Evolutionary conservation across 2,329 filamentous ascomycete genomes (phyloP), one percentile per base, ranked within the genome.

Genomic region (Emmonsiellopsis sp.): DNA sequence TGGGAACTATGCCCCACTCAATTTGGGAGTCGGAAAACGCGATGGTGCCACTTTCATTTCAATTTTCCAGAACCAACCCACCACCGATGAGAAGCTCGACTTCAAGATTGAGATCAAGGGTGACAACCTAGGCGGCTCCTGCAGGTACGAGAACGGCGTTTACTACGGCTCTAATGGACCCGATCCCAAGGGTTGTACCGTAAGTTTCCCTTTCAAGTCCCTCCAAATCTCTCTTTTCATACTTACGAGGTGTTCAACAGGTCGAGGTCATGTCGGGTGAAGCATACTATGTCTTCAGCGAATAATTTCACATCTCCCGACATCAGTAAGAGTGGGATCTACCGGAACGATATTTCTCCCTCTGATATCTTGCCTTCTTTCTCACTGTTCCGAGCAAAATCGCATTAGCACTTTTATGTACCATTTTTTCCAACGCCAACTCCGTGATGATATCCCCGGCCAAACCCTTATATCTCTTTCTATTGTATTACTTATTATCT

Each of bases 1-100:
- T 54, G 84, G 93, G 60, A 96, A 98, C 81, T 95, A 81, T 79
- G 85, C 93, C 47, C 91, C 93, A 32, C 74, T 89, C 63, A 92
- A 91, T 74, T 75, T 95, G 51, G 92, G 92, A 69, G 84, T 90
- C 56, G 89, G 91, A 57, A 81, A 82, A 70, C 81, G 78, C 67
- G 70, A 78, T 63, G 83, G 86, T 65, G 74, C 72, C 58, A 93
- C 86, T 42, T 97, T 82, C 76, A 74, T 95, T 56, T 89, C 88
- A 49, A 82, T 96, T 70, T 89, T 92, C 79, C 83, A 84, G 67
- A 96, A 97, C 76, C 65, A 73, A 57, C 89, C 90, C 5, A 94
- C 87, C 53, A 89, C 82, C 62, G 68, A 71, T 15, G 83, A 82
- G 38, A 71, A 75, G 57, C 83, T 95, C 40, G 79, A 90, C 70